These are phyloP conservation scores for Verticillium isaacii DNA, from an alignment of 2,329 filamentous ascomycete genomes.

Conservation along the genomic window DNA sequence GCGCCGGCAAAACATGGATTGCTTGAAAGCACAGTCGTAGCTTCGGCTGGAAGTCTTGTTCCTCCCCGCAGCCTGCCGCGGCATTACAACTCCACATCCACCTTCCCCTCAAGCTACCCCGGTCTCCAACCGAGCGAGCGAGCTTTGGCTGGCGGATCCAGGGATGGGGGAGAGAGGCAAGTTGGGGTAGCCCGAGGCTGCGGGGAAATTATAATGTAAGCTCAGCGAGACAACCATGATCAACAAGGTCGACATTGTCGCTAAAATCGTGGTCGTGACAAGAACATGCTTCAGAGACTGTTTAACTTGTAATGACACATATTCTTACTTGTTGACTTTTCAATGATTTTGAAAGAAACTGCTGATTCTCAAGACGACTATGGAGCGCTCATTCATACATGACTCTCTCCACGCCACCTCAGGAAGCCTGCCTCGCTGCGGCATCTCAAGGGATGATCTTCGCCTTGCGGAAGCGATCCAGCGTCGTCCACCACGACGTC, in stretches of 20 bases:
- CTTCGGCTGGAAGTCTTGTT: slow-evolving; percentile 5
- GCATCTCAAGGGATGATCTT: slow-evolving; percentile 24
- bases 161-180: background rate
- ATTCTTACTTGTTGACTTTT: too few species aligned
- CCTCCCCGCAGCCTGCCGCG: slow-evolving; percentile 9
- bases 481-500: slow-evolving; percentile 23
- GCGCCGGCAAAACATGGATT: background rate
- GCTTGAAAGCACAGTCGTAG: background rate
- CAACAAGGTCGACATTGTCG: too few species aligned
- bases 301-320: too few species aligned
- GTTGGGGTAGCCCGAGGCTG: background rate
- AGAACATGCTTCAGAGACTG: too few species aligned
- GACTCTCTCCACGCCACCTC: too few species aligned
- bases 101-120: background rate
- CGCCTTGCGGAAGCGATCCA: slow-evolving; percentile 25
- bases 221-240: too few species aligned
- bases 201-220: background rate
- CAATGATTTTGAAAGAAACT: too few species aligned
- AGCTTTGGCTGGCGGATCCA: background rate
- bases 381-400: too few species aligned
- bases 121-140: background rate
- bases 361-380: too few species aligned
- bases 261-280: too few species aligned
- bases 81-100: background rate
- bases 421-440: background rate